Base-by-base conservation (phyloP, 352 stramenopile species). In the Phytophthora cajani region DNA sequence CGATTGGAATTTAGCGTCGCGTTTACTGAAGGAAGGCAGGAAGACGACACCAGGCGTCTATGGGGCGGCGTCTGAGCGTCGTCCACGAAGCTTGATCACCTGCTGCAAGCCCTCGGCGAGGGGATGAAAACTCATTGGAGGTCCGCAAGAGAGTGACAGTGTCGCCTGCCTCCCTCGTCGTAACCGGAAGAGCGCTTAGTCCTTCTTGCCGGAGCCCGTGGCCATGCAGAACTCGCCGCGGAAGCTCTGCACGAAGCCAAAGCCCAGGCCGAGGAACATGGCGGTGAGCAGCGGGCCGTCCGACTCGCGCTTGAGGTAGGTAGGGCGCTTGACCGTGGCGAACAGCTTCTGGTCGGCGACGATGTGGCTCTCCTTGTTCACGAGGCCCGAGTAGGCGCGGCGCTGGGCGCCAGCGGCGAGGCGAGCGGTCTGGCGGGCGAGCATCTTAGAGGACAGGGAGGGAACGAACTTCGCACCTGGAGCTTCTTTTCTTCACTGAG, bases 301-400 rank as follows among this genome's bases (percentile, higher is more conserved):
- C 59, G 74, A 89, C 52, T 72, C 40, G 72, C 83, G 82, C 81
- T 90, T 90, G 63, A 82, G 54, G 82, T 91, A 90, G 53, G 85
- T 92, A 47, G 76, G 79, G 64, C 79, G 72, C 72, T 88, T 79
- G 70, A 81, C 75, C 25, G 74, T 81, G 36, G 63, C 72, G 74
- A 93, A 93, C 40, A 93, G 78, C 74, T 90, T 81, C 77, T 92
- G 86, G 75, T 88, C 81, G 54, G 74, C 69, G 0, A 56, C 27
- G 30, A 93, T 76, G 66, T 84, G 74, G 78, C 73, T 92, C 62
- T 85, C 71, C 79, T 90, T 89, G 78, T 91, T 86, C 52, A 93
- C 71, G 53, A 93, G 82, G 75, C 58, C 58, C 7, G 85, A 88
- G 71, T 89, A 77, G 47, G 73, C 60, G 71, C 84, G 78, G 42